phyloP scores from a whole-genome alignment of 768 basidiomycete species.

The Xerocomellus intermedius region DNA sequence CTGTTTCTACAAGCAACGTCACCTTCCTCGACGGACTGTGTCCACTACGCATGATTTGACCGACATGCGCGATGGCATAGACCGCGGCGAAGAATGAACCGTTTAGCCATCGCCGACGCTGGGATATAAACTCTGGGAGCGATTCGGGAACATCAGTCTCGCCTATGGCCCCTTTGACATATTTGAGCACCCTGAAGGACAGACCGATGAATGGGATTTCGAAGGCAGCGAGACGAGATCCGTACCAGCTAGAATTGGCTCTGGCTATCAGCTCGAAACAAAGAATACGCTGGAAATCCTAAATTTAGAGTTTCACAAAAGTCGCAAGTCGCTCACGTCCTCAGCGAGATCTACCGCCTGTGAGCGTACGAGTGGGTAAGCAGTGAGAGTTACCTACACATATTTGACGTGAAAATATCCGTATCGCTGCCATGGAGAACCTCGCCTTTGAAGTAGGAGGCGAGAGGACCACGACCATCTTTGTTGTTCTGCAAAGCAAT shows the following conservation, averaged over 20 bases:
- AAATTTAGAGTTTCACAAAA: neutral
- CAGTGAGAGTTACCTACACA: conserved; percentile 59
- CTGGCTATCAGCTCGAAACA: conserved; percentile 82
- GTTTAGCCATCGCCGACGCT: conserved; percentile 86
- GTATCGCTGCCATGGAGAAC: conserved; percentile 78
- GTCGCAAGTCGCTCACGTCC: conserved; percentile 53
- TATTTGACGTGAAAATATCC: conserved; percentile 93
- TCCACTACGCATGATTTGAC: conserved; percentile 36
- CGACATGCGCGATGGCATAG: conserved; percentile 82
- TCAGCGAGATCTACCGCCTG: conserved; percentile 74
- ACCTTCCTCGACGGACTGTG: conserved; percentile 78
- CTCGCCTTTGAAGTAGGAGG: conserved; percentile 98
- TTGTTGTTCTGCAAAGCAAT: conserved; percentile 88
- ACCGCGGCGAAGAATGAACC: conserved; percentile 95
- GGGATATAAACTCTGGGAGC: conserved; percentile 90
- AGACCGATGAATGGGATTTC: conserved; percentile 4
- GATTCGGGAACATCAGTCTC: conserved; percentile 94
- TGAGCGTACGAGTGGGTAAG: conserved; percentile 4
- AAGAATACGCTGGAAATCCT: conserved; percentile 63
- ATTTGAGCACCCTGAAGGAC: conserved; percentile 82
- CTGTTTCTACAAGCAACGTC: conserved; percentile 72
- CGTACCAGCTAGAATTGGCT: conserved; percentile 72
- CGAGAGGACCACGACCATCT: conserved; percentile 79
- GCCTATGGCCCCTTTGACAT: conserved; percentile 90
- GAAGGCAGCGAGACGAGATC: conserved; percentile 5